phyloP scores from a whole-genome alignment of 2,329 filamentous ascomycete species.

The Sphaceloma murrayae region DNA sequence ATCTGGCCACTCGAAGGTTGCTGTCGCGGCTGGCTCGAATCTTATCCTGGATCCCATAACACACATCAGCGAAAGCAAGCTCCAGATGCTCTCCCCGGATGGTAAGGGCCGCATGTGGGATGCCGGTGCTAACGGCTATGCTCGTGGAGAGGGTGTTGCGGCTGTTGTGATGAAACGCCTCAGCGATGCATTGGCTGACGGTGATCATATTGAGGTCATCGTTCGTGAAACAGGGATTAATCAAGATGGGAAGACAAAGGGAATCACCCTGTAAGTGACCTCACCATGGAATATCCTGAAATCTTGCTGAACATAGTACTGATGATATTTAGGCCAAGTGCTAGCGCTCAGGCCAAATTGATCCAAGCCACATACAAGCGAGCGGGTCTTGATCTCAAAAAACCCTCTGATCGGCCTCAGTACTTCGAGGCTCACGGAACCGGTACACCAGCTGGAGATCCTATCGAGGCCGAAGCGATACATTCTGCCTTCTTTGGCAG shows the following conservation, averaged over 20 bases:
- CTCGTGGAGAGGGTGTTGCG: constrained; percentile 45
- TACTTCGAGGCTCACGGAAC: constrained; percentile 26
- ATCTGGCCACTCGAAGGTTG: constrained; percentile 22
- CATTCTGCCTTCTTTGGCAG: constrained; percentile 1
- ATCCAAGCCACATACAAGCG: constrained; percentile 31
- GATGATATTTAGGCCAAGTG: constrained; percentile 23
- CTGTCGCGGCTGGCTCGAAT: constrained; percentile 22
- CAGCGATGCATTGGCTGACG: constrained; percentile 38
- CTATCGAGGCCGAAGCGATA: constrained; percentile 24
- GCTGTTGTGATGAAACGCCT: constrained; percentile 45
- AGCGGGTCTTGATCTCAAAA: constrained; percentile 27
- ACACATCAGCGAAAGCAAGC: constrained; percentile 25
- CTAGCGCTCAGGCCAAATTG: constrained; percentile 30
- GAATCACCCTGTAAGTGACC: constrained; percentile 29
- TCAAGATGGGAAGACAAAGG: constrained; percentile 32
- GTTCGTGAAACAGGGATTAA: constrained; percentile 31
- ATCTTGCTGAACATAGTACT: not conserved
- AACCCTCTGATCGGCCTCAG: not conserved
- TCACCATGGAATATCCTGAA: not conserved
- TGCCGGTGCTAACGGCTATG: constrained; percentile 40
- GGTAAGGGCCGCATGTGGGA: constrained; percentile 27
- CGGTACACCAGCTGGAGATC: constrained; percentile 25
- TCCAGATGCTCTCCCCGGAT: constrained; percentile 29
- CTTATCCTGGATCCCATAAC: constrained; percentile 22
- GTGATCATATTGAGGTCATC: constrained; percentile 37